Evolutionary conservation across 164 flowering plant species (phyloP), one percentile per base, ranked within the genome.

Genomic region (Brasenia schreberi): DNA sequence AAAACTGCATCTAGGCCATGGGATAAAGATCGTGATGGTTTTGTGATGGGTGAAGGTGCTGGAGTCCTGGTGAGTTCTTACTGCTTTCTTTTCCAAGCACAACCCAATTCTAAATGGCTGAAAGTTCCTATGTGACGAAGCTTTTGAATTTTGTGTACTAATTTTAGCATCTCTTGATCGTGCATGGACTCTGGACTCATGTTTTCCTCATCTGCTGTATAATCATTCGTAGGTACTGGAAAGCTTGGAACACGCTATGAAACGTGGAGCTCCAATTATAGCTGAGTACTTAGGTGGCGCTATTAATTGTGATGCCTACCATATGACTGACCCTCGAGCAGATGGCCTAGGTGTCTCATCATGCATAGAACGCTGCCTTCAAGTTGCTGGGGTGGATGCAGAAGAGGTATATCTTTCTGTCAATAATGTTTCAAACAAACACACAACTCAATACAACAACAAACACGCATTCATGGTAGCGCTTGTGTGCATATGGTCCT

Each of bases 221-320:
- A 33, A 33, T 33, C 39, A 33, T 33, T 33, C 4, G 39, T 70
- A 92, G 97, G 90, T 92, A 64, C 83, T 92, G 96, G 98, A 92
- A 80, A 90, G 97, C 77, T 85, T 90, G 84, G 97, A 93, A 69
- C 98, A 90, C 84, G 98, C 98, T 67, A 88, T 87, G 94, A 90
- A 87, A 71, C 85, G 98, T 67, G 88, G 79, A 68, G 96, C 96
- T 59, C 93, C 93, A 45, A 90, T 92, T 59, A 74, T 90, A 74
- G 98, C 95, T 4, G 96, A 92, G 75, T 92, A 90, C 71, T 73
- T 92, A 62, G 96, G 98, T 64, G 98, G 98, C 71, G 90, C 96
- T 63, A 79, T 92, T 53, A 92, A 82, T 64, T 92, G 98, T 80
- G 96, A 92, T 87, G 98, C 98, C 64, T 79, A 90, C 83, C 98